Base-by-base conservation (phyloP, 352 stramenopile species). In the Globisporangium sylvaticum region DNA sequence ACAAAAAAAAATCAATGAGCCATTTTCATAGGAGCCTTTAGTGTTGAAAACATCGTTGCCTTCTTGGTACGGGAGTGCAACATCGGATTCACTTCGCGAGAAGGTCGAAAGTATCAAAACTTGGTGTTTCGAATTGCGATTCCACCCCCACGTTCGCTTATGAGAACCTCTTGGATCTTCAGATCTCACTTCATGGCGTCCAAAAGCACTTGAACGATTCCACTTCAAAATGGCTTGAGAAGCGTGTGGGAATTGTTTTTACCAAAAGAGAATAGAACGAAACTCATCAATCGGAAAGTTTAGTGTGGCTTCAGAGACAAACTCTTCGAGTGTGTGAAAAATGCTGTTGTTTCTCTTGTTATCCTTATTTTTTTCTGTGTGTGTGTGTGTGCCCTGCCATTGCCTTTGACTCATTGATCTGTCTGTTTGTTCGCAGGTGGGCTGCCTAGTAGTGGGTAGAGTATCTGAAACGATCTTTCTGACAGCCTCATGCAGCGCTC, bases 341-440 rank as follows among this genome's bases (percentile, higher is more conserved):
- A 55, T 29, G 48, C 48, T 55, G 48, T 18, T 55, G 48, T 55
- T 55, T 55, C n/a, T 55, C 8, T 55, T 27, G 48, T 27, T 55
- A 29, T 55, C 22, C 2, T 55, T 55, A 27, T 55, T 27, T 55
- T 14, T n/a, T 29, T 55, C 1, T 7, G 48, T 55, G 46, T 27
- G 9, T 55, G 46, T 27, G 9, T 29, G n/a, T 29, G 24, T 24
- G 42, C 42, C 5, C 42, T 48, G 4, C 7, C 39, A 20, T 48
- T 48, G 42, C 37, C 39, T 48, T 48, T 8, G 39, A 48, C 15
- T 48, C 39, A 48, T 48, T 48, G 15, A 5, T 20, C 37, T 44
- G 31, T 37, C 15, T 42, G 24, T 31, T 29, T 24, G 27, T 32
- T 14, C n/a, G 54, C 18, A 42, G 10, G 53, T 42, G 53, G 42